Conservation (phyloP, 768 basidiomycete genomes). For the Ramaria sp. region DNA sequence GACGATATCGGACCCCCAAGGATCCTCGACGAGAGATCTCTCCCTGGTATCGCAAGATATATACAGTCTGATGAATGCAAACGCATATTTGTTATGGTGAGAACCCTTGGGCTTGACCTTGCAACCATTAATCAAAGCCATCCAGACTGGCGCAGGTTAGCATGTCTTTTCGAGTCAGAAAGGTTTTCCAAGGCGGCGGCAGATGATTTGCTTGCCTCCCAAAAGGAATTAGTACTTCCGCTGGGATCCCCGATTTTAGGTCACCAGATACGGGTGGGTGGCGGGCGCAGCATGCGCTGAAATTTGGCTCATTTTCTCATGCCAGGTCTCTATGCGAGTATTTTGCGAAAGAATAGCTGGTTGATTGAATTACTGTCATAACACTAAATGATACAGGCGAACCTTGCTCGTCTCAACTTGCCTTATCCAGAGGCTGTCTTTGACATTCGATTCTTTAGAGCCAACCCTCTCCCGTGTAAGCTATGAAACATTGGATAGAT, state of each 20-base stretch:
- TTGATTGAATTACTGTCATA: not conserved
- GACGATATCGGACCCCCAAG: not conserved
- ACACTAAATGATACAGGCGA: slow-evolving; percentile 37
- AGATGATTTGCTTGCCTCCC: not conserved
- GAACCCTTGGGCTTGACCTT: slow-evolving; percentile 1
- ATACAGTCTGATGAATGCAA: slow-evolving; percentile 59
- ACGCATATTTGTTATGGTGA: slow-evolving; percentile 68
- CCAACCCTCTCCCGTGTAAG: slow-evolving; percentile 73
- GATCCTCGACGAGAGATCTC: slow-evolving; percentile 5
- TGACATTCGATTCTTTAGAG: slow-evolving; percentile 76
- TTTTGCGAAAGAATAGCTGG: not conserved
- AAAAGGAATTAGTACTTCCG: slow-evolving; percentile 64
- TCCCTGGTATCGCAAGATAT: slow-evolving; percentile 41
- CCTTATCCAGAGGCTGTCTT: slow-evolving; percentile 97
- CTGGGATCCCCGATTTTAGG: slow-evolving; percentile 85
- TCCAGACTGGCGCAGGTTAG: slow-evolving; percentile 18
- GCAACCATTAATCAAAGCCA: not conserved
- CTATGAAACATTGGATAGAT: not conserved
- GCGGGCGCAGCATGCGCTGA: not conserved
- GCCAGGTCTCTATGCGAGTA: slow-evolving; percentile 44
- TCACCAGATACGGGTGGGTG: slow-evolving; percentile 70
- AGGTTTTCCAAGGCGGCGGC: not conserved
- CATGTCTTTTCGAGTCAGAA: not conserved
- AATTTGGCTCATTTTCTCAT: not conserved
- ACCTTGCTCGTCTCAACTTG: slow-evolving; percentile 63